Evolutionary conservation across 2,329 filamentous ascomycete genomes (phyloP), one percentile per base, ranked within the genome.

Genomic region (Pestalotiopsis sp.): DNA sequence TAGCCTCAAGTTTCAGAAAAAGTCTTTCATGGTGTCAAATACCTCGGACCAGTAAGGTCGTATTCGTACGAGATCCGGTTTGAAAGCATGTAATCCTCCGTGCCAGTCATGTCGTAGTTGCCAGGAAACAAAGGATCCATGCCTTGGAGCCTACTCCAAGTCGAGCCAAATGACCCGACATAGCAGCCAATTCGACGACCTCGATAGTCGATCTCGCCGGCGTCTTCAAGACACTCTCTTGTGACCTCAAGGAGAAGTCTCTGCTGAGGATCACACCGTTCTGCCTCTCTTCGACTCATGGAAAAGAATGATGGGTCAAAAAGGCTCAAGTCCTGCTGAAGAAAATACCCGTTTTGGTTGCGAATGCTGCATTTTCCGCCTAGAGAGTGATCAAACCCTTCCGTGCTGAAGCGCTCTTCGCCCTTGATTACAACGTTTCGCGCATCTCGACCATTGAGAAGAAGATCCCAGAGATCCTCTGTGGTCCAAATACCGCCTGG

Each of bases 211-310:
- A 71, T 72, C 45, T 77, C 72, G 1, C 81, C 81, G 14, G 80
- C 78, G 58, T 74, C 72, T 27, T 82, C 79, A 5, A 82, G 70
- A 36, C 72, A 75, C 65, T 83, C 81, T 6, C 75, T 73, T 4
- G 75, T 73, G 4, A 81, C 75, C 66, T 83, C 79, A 1, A 82
- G 73, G n/a, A 79, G 68, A 12, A 77, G 73, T 2, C 80, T 70
- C 66, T 82, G 80, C 31, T 80, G 79, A 1, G 81, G 80, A 64
- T 83, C 81, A 40, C 78, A 69, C 2, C 12, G 4, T 7, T 23
- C 66, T 11, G 77, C 72, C 66, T 82, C 79, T 3, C 66, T 68
- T 0, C 68, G 58, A 13, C 70, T 67, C 62, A 80, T 73, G 11
- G 68, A 68, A 69, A 78, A 80, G 52, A 77, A 72, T 0, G 74